Base-by-base conservation (phyloP, 2,329 filamentous ascomycete genomes). In the Fusarium dlaminii region DNA sequence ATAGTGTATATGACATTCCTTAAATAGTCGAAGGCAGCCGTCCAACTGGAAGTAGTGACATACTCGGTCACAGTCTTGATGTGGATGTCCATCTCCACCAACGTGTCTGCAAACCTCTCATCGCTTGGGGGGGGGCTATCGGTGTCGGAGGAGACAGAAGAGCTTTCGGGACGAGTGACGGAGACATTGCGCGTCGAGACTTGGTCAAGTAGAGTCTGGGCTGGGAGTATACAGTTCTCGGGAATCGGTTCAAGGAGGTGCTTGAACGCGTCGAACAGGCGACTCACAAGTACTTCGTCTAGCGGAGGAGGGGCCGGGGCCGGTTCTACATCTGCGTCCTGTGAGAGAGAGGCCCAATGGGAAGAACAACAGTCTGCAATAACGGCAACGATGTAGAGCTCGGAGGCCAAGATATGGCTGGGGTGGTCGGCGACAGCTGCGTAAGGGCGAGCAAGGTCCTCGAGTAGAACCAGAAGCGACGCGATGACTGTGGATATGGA, bases 351-450 rank as follows among this genome's bases (percentile, higher is more conserved):
- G 34, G 86, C 82, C 90, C 90, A 92, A 78, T 91, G 87, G 60
- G 87, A 87, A 57, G 87, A 86, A 75, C 90, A 92, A 78, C 91
- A 93, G 77, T 92, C 90, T 78, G 90, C 89, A 40, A 90, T 85
- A 46, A 93, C 83, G 54, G 88, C 86, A 56, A 92, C 81, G n/a
- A 92, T 83, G 75, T 91, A 92, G 54, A 90, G 83, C 79, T 93
- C 90, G 24, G 91, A 92, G 52, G 89, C 85, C 37, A 92, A 82
- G 58, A 93, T 85, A 77, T 91, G 89, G 42, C 85, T 82, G 5
- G 90, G 90, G 75, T 91, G 90, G 29, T 83, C 81, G 51, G 85
- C 81, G 62, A 89, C 82, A 55, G 78, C 81, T 69, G 86, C 86
- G 78, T 89, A 90, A 8, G 89, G 87, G 56, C 86, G 86, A 34